Base-by-base conservation (phyloP, 306 rosid species). In the Dalbergia oliveri region DNA sequence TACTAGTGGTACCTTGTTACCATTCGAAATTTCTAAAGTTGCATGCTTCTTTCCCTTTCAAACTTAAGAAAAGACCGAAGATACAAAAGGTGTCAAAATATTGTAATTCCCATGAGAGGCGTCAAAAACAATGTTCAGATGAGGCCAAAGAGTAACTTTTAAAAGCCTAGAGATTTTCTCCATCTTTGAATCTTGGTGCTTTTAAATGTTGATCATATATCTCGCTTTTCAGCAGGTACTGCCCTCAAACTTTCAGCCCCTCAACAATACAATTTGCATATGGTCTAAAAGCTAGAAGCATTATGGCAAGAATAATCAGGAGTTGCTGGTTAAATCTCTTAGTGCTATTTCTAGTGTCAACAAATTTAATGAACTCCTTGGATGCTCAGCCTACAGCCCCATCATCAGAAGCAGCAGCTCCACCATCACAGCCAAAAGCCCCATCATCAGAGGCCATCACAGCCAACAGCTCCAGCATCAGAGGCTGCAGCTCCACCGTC, bases 291-390 rank as follows among this genome's bases (percentile, higher is more conserved):
- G n/a, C 26, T 76, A 2, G 45, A 47, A 56, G 14, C 26, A 80
- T 18, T 63, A 78, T 68, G 68, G 49, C 19, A 68, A 78, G 60
- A 75, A 60, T 11, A 69, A 66, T 51, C 23, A 50, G 49, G 59
- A 14, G 21, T 67, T 12, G 66, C 11, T 67, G n/a, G 68, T 11
- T 66, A 16, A 78, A 69, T 68, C 23, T 78, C 54, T 16, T 35
- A n/a, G 21, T 73, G 35, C 9, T 76, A 5, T 33, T 47, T 45
- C 11, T 69, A 18, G 50, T 59, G 12, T 69, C 50, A 34, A 6
- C 70, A 43, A 69, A 31, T 73, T 31, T 68, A n/a, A 68, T 58
- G 16, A 44, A 62, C 73, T 15, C 26, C 57, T 57, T 78, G 66
- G 61, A 78, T 31, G 82, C 76, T 21, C 82, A 68, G 35, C 31